Base-by-base conservation (phyloP, 2,329 filamentous ascomycete genomes). In the Davidsoniella eucalypti region DNA sequence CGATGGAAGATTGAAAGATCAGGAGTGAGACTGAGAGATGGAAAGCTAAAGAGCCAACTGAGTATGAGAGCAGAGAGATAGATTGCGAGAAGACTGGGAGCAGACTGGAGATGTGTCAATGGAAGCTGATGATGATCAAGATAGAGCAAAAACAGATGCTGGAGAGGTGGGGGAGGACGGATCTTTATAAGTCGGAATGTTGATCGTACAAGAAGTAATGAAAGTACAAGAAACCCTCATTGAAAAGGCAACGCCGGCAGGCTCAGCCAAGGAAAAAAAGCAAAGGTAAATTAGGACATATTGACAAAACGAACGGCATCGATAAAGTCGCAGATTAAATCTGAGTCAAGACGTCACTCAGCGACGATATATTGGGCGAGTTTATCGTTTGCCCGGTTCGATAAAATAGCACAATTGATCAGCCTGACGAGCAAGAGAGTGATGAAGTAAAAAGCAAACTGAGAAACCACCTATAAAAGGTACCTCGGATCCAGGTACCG, bases 1-100 rank as follows among this genome's bases (percentile, higher is more conserved):
- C 44, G 43, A 48, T 54, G 55, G 47, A 45, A 54, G 45, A 42
- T 18, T 26, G 8, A 33, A 25, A 44, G 23, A 51, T 33, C 43
- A 40, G 39, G 26, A 46, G 8, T 21, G n/a, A 44, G 36, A 47
- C 12, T 43, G 26, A 45, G 38, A 46, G 5, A 38, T 9, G 43
- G 39, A 39, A 21, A 47, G 23, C 14, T 12, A n/a, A 16, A 9
- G 39, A 42, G 17, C 21, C 23, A 43, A 12, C 8, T 43, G 41
- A 43, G 18, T 43, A 8, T 43, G 2, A 29, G 29, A 33, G 29
- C 29, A 43, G 17, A 43, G n/a, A 6, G 17, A 8, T 43, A 23
- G 7, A 23, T 25, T 12, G 41, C 3, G 16, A 43, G 14, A n/a
- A 3, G 25, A 18, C 14, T 18, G 10, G 17, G 5, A 23, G 41